Base-by-base conservation (phyloP, 768 basidiomycete genomes). In the Boletus speciosus region DNA sequence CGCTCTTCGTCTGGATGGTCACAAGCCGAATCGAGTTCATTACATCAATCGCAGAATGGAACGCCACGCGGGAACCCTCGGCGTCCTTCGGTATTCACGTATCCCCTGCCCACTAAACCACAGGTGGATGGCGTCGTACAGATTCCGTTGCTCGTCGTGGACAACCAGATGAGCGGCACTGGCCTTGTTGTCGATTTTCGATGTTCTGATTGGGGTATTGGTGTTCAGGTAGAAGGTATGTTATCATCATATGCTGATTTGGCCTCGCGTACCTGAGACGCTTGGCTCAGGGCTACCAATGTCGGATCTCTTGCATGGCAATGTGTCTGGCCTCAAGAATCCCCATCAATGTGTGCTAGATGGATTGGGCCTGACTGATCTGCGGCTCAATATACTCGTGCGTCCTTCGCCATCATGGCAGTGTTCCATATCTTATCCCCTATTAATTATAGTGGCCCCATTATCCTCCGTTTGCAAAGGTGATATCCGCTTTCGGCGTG, bases 341-440 rank as follows among this genome's bases (percentile, higher is more conserved):
- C 60, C 62, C 15, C 31, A 56, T 32, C 56, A 66, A 14, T 54
- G 47, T 11, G 64, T 67, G 25, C 47, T 67, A 4, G 59, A 67
- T 19, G 66, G 63, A 44, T 49, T 59, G 2, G 63, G 56, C 0
- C 19, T 63, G 10, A 44, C n/a, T 16, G 39, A 53, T 38, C 23
- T 68, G 25, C 58, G 57, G 9, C 19, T 67, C 29, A 59, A 65
- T 35, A 67, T 67, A 46, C 42, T 66, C 25, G 66, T 67, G 27
- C 49, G 66, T 59, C 15, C 12, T 48, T 14, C 23, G 10, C 35
- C 39, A 27, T 35, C 6, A 39, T 15, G 19, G 6, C 14, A 15
- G n/a, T 27, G 11, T 31, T 15, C 25, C 14, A 34, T 14, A 27
- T 46, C 41, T 54, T 19, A 54, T 58, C 34, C 2, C 39, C 4